Evolutionary conservation across 495 filamentous ascomycete species (phyloP).

Genomic region (Penicillium chermesinum): DNA sequence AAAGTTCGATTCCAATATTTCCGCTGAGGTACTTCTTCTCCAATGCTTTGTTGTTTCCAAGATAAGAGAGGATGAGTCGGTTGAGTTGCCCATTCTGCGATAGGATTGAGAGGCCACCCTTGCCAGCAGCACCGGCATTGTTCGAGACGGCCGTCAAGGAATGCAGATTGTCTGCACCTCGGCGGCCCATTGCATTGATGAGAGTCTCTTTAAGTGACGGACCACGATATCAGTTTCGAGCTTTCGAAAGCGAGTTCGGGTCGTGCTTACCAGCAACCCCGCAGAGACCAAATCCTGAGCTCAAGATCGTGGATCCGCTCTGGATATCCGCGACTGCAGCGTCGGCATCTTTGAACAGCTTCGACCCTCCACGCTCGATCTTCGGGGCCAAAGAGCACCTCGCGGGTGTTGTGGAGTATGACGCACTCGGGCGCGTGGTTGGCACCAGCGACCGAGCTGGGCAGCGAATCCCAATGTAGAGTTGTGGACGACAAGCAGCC

Average conservation of each 20-base stretch:
- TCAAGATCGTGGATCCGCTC: conserved; percentile 66
- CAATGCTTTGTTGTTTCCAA: conserved; percentile 85
- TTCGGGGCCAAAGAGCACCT: conserved; percentile 19
- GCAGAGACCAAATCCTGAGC: conserved; percentile 83
- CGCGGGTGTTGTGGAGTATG: conserved; percentile 23
- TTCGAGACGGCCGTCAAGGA: conserved; percentile 84
- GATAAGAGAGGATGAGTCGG: conserved; percentile 79
- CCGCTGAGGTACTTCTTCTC: conserved; percentile 81
- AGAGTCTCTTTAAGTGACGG: conserved; percentile 54
- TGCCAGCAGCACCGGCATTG: conserved; percentile 76
- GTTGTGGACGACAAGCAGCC: conserved; percentile 18
- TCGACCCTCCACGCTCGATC: conserved; percentile 43
- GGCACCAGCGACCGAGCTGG: conserved; percentile 11
- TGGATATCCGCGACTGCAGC: conserved; percentile 71
- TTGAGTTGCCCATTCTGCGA: conserved; percentile 72
- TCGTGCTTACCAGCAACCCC: conserved; percentile 59
- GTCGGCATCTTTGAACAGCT: conserved; percentile 68
- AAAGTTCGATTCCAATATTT: conserved; percentile 78
- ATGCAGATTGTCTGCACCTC: conserved; percentile 62
- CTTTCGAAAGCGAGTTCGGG: background rate
- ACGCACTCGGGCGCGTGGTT: conserved; percentile 3
- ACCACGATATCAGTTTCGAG: background rate
- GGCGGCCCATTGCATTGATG: conserved; percentile 66
- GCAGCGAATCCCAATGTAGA: conserved; percentile 22
- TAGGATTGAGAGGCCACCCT: conserved; percentile 71